Evolutionary conservation across 106 monocot species (phyloP).

Genomic region (Allium fistulosum): DNA sequence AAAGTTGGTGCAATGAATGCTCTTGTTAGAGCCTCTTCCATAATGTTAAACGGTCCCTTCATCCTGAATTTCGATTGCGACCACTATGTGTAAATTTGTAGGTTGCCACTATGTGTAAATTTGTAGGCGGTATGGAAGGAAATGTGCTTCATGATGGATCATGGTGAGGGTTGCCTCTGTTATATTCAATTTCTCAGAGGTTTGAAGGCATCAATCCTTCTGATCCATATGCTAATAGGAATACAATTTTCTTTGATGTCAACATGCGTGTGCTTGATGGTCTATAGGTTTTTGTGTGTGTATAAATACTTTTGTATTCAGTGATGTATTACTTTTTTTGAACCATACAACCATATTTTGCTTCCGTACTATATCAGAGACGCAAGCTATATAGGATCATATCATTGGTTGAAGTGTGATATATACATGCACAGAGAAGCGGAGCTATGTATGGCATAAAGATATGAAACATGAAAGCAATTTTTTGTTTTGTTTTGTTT

Average conservation of each 20-base stretch:
- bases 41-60: conserved; percentile 97
- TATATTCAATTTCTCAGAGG: conserved; percentile 73
- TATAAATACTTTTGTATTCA: no score
- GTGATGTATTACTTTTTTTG: no score
- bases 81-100: conserved; percentile 79
- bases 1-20: conserved; percentile 99
- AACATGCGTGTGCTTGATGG: conserved; percentile 83
- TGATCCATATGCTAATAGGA: conserved; percentile 74
- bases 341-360: no score
- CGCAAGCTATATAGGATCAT: no score
- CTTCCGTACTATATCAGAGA: no score
- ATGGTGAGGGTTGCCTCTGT: conserved; percentile 63
- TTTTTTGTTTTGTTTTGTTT: no score
- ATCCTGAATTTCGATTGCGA: conserved; percentile 98
- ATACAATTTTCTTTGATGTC: conserved; percentile 75
- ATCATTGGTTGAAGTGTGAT: no score
- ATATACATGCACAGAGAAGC: no score
- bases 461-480: no score
- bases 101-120: no score
- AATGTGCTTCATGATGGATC: conserved; percentile 93
- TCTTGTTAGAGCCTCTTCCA: conserved; percentile 82
- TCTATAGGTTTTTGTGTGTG: conserved; percentile 12
- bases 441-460: no score
- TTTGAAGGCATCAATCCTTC: conserved; percentile 82
- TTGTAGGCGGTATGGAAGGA: conserved; percentile 89